Evolutionary conservation across 768 basidiomycete species (phyloP), one percentile per base, ranked within the genome.

Genomic region (Udeniomyces megalosporus): DNA sequence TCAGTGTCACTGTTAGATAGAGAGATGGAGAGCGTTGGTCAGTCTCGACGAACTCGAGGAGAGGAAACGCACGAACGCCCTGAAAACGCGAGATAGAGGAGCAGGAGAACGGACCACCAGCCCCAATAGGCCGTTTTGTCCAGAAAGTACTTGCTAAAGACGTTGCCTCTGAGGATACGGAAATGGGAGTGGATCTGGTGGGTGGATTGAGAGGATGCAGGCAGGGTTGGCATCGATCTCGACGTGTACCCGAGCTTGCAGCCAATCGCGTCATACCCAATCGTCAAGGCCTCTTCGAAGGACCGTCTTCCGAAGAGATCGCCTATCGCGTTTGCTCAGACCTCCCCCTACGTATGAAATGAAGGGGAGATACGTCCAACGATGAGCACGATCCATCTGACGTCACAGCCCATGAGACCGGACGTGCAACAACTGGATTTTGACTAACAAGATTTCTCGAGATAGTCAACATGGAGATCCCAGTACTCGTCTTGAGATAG

Each of bases 101-200:
- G n/a, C n/a, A n/a, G n/a, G n/a, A n/a, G n/a, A n/a, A 15, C 55
- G 44, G 24, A 57, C 55, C 60, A 61, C 60, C 60, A 61, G 17
- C 60, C 60, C 60, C 60, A 61, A 51, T 53, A 61, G 42, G 55
- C 29, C 29, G 38, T 55, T 31, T 46, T 10, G 24, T 61, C 45
- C 15, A 34, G 26, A 46, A 63, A 63, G 55, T 29, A 63, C 29
- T 50, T 46, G 12, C 44, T 15, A n/a, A 63, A 50, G 26, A 63
- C 48, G 1, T 54, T 54, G 7, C 61, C 61, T 48, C 61, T 31
- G 22, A 57, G 44, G 2, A 58, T 22, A 2, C 61, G 55, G 61
- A 63, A 63, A 38, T 58, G 56, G 2, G 55, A 57, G 44, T 63
- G 61, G 38, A 57, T 63, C 54, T 63, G 55, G 1, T 6, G 3